Conservation (phyloP, 2,329 filamentous ascomycete species). For the Parastagonospora avenae region DNA sequence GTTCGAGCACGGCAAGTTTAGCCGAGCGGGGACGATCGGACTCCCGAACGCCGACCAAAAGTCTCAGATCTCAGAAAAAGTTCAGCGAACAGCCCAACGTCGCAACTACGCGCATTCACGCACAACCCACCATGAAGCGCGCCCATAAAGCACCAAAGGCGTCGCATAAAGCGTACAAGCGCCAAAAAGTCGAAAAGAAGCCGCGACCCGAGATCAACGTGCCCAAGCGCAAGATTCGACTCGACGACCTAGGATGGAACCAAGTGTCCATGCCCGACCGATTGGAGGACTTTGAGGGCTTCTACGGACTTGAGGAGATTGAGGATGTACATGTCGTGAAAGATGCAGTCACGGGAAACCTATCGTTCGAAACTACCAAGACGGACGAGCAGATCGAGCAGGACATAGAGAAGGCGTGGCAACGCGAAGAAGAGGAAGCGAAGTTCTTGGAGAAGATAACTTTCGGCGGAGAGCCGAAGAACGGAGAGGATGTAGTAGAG, state of each 20-base stretch:
- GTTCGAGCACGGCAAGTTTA: conserved; percentile 18
- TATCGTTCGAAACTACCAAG: conserved; percentile 48
- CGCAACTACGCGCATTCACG: conserved; percentile 8
- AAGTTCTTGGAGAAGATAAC: conserved; percentile 27
- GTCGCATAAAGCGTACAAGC: conserved; percentile 50
- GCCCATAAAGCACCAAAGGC: conserved; percentile 44
- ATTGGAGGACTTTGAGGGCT: conserved; percentile 88
- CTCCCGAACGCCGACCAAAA: conserved; percentile 31
- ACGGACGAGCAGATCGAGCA: conserved; percentile 30
- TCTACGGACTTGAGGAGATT: conserved; percentile 89
- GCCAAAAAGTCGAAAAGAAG: conserved; percentile 46
- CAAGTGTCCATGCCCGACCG: conserved; percentile 73
- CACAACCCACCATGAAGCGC: conserved; percentile 42
- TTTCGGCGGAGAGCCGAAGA: conserved; percentile 17
- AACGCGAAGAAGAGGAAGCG: conserved; percentile 27
- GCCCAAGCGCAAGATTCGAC: conserved; percentile 40
- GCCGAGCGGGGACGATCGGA: conserved; percentile 28
- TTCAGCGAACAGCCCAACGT: conserved; percentile 7
- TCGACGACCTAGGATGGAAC: conserved; percentile 66
- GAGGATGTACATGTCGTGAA: conserved; percentile 86
- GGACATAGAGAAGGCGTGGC: conserved; percentile 27
- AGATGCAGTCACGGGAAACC: conserved; percentile 55
- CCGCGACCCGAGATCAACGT: conserved; percentile 18
- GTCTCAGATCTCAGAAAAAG: conserved; percentile 23
- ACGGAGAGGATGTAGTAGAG: conserved; percentile 7